Evolutionary conservation across 148 eudicot genomes (phyloP).

Genomic region (Vaccinium darrowii): DNA sequence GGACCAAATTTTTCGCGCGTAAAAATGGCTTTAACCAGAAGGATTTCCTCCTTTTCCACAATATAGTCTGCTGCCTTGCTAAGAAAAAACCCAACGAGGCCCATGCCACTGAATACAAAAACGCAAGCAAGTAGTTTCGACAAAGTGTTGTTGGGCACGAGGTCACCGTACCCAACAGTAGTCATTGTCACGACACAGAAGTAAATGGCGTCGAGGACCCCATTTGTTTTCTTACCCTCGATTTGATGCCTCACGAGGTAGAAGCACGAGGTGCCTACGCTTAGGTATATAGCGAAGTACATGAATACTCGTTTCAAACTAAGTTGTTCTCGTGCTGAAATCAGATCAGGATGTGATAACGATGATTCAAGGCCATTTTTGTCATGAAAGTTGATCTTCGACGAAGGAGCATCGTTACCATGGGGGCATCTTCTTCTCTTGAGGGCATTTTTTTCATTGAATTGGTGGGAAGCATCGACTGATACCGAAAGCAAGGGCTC

Average conservation of each 20-base stretch:
- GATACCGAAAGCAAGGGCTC: conserved; percentile 44
- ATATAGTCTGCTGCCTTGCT: conserved; percentile 70
- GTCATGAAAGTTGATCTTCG: conserved; percentile 9
- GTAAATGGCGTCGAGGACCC: conserved; percentile 61
- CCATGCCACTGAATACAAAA: conserved; percentile 66
- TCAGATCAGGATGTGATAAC: conserved; percentile 21
- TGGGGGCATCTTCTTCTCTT: conserved; percentile 34
- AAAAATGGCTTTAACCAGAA: conserved; percentile 53
- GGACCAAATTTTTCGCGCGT: conserved; percentile 34
- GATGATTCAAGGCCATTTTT: conserved; percentile 6
- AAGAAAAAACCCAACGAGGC: conserved; percentile 57
- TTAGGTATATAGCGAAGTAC: conserved; percentile 38
- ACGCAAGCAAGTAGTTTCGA: conserved; percentile 59
- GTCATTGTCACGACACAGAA: conserved; percentile 84
- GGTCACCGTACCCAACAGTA: conserved; percentile 87
- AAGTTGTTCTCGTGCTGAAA: conserved; percentile 20
- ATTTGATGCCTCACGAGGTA: conserved; percentile 49
- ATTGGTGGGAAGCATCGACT: conserved; percentile 24
- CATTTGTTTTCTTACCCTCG: conserved; percentile 58
- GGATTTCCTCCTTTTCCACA: conserved; percentile 53
- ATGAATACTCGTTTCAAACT: conserved; percentile 28
- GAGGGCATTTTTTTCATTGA: conserved; percentile 22
- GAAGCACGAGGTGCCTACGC: conserved; percentile 53
- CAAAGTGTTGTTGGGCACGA: conserved; percentile 58
- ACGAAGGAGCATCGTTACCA: conserved; percentile 16